Evolutionary conservation across 2,329 filamentous ascomycete species (phyloP).

Genomic region (Dothidotthia symphoricarpi): DNA sequence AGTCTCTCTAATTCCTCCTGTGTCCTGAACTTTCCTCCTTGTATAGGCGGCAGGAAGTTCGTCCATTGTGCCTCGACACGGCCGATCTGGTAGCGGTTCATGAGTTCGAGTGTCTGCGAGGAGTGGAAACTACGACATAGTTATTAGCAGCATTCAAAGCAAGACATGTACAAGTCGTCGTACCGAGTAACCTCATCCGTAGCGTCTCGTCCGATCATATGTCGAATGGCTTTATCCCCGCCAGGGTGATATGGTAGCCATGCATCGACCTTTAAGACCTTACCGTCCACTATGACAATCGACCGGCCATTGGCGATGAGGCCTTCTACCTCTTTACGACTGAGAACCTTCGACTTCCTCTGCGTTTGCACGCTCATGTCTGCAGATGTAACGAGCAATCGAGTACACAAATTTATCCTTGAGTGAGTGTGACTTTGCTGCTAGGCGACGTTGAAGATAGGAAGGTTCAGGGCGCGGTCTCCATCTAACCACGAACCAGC

Average conservation of each 20-base stretch:
- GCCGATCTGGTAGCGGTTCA: conserved; percentile 82
- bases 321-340: conserved; percentile 68
- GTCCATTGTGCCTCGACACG: conserved; percentile 76
- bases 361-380: conserved; percentile 29
- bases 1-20: conserved; percentile 42
- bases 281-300: conserved; percentile 76
- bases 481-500: not conserved
- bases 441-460: not conserved
- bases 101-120: conserved; percentile 67
- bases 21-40: conserved; percentile 74
- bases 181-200: conserved; percentile 93
- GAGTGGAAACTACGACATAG: conserved; percentile 70
- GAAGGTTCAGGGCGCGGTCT: conserved; percentile 1
- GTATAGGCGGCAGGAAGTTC: conserved; percentile 88
- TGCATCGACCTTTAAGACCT: conserved; percentile 81
- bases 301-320: conserved; percentile 78
- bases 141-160: conserved; percentile 6
- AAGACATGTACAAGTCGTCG: conserved; percentile 32
- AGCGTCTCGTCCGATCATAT: conserved; percentile 91
- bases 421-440: not conserved
- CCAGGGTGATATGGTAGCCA: conserved; percentile 92
- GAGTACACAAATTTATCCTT: conserved; percentile 1
- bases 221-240: conserved; percentile 83
- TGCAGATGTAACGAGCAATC: conserved; percentile 6
- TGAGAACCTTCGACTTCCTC: conserved; percentile 53